A percentile compares a stretch with the other conserved stretches of the same genome.
Evolutionary conservation across 139 green algal species (phyloP).

Genomic region (Picochlorum sp.): DNA sequence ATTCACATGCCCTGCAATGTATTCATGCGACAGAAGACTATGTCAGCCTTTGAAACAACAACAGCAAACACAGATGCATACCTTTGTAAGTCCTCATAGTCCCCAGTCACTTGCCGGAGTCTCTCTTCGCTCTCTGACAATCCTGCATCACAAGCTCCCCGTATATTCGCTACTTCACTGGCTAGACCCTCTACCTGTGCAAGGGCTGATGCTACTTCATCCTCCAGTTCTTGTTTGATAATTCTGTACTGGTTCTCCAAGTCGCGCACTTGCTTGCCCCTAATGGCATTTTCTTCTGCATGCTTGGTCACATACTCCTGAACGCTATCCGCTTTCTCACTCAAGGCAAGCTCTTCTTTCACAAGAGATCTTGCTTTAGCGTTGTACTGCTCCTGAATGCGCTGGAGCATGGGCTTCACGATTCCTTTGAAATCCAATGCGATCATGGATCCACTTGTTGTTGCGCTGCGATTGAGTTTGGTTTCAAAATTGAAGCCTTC

Average conservation of each 20-base stretch:
- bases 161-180: slow-evolving; percentile 38
- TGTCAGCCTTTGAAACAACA: too few species aligned
- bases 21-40: slow-evolving; percentile 1
- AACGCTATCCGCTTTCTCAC: slow-evolving; percentile 37
- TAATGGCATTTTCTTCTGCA: slow-evolving; percentile 41
- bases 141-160: slow-evolving; percentile 24
- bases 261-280: slow-evolving; percentile 36
- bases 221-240: slow-evolving; percentile 45
- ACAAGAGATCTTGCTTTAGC: slow-evolving; percentile 42
- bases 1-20: slow-evolving; percentile 30
- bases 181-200: slow-evolving; percentile 39
- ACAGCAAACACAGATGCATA: slow-evolving; percentile 1
- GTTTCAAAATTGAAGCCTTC: slow-evolving; percentile 69
- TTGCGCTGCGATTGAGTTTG: slow-evolving; percentile 41
- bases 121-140: slow-evolving; percentile 41
- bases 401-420: slow-evolving; percentile 52
- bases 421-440: slow-evolving; percentile 67
- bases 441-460: slow-evolving; percentile 43
- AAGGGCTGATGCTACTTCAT: slow-evolving; percentile 15
- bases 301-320: slow-evolving; percentile 44
- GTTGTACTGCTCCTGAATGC: slow-evolving; percentile 51
- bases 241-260: slow-evolving; percentile 37
- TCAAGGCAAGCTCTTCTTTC: slow-evolving; percentile 55
- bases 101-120: slow-evolving; percentile 23
- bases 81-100: slow-evolving; percentile 40